Percentiles rank a stretch among this genome's conserved stretches.
Conservation (phyloP, 78 protist genomes). For the Dictyostelium purpureum region DNA sequence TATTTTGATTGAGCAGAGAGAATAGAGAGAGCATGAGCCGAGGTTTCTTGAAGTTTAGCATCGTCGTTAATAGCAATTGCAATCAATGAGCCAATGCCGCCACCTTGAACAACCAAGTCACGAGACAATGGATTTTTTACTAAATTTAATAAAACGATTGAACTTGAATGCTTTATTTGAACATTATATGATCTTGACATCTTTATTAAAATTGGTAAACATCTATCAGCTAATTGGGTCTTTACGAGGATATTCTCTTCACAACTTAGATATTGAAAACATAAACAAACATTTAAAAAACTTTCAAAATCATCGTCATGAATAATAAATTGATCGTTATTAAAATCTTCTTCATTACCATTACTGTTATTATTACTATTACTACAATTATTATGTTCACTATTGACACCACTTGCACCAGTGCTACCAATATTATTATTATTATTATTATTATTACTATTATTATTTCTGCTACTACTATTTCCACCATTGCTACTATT, state of each 20-base stretch:
- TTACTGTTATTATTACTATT: not conserved
- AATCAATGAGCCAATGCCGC: slow-evolving; percentile 28
- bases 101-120: slow-evolving; percentile 7
- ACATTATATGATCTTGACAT: slow-evolving; percentile 9
- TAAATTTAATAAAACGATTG: slow-evolving; percentile 37
- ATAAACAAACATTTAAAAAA: slow-evolving; percentile 30
- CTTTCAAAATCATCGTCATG: slow-evolving; percentile 30
- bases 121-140: slow-evolving; percentile 51
- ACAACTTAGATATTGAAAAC: slow-evolving; percentile 36
- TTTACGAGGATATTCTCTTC: slow-evolving; percentile 29
- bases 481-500: not conserved
- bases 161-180: slow-evolving; percentile 14
- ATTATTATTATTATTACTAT: not conserved
- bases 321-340: not conserved
- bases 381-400: not conserved
- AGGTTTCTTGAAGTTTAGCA: slow-evolving; percentile 8
- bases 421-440: not conserved
- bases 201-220: slow-evolving; percentile 23
- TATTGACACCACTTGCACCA: not conserved
- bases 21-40: slow-evolving; percentile 50
- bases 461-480: not conserved
- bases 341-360: not conserved
- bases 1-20: slow-evolving; percentile 29
- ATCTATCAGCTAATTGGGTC: slow-evolving; percentile 21
- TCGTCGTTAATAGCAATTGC: slow-evolving; percentile 11